These are phyloP conservation scores for Papiliotrema flavescens DNA, from an alignment of 1,284 basidiomycete genomes.

Conservation along the genomic window DNA sequence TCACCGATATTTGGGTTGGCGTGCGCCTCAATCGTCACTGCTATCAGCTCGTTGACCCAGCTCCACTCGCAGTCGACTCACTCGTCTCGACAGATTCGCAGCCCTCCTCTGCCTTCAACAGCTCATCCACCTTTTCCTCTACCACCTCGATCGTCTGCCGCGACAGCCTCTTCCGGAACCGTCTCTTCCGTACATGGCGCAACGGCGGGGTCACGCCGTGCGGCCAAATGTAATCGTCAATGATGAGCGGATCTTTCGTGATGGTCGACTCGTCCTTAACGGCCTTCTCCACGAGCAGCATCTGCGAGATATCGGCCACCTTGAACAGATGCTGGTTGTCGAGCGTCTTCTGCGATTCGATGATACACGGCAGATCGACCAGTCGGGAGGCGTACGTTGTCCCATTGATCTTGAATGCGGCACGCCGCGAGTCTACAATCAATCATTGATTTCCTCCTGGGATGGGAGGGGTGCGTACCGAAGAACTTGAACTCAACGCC, in stretches of 20 bases:
- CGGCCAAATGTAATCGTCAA: slow-evolving; percentile 96
- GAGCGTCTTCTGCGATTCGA: slow-evolving; percentile 94
- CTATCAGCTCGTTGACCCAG: background rate
- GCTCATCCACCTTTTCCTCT: slow-evolving; percentile 90
- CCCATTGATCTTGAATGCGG: slow-evolving; percentile 81
- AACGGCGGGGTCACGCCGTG: slow-evolving; percentile 95
- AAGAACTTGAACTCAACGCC: slow-evolving; percentile 99
- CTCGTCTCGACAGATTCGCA: slow-evolving; percentile 51
- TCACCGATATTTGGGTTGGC: slow-evolving; percentile 39
- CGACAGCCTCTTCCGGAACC: slow-evolving; percentile 69
- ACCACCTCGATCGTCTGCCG: slow-evolving; percentile 88
- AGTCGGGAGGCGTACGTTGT: slow-evolving; percentile 84
- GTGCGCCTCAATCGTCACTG: slow-evolving; percentile 40
- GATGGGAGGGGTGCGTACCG: slow-evolving; percentile 54
- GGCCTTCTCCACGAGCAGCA: slow-evolving; percentile 79
- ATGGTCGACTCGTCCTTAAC: slow-evolving; percentile 65
- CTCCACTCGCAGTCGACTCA: slow-evolving; percentile 9
- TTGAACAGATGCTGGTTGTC: slow-evolving; percentile 98
- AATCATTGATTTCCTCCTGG: background rate
- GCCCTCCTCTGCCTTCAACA: slow-evolving; percentile 84
- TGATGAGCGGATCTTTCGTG: slow-evolving; percentile 63
- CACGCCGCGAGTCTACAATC: slow-evolving; percentile 79
- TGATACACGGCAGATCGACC: slow-evolving; percentile 90
- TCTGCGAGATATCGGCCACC: slow-evolving; percentile 93
- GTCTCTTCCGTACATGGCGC: slow-evolving; percentile 82